These are phyloP conservation scores for Dendrobium catenatum DNA, from an alignment of 106 monocot species.

Conservation along the genomic window DNA sequence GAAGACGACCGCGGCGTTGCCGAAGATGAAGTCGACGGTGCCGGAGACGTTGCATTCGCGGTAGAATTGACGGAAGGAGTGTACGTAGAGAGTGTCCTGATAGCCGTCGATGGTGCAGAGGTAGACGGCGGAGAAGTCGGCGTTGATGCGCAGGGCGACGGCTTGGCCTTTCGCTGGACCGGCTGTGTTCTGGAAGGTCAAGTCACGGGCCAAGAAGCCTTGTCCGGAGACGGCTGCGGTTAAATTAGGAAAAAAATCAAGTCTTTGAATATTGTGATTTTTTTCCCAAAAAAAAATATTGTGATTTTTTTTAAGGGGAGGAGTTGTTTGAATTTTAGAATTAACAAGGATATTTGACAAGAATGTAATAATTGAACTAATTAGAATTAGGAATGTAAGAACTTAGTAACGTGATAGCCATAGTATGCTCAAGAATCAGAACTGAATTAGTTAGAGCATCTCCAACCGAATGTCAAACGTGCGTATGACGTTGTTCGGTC, in stretches of 20 bases:
- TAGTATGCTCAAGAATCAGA: too few species aligned
- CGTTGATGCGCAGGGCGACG: slow-evolving; percentile 52
- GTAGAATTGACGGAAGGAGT: slow-evolving; percentile 72
- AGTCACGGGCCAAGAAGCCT: slow-evolving; percentile 54
- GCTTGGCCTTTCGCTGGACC: slow-evolving; percentile 54
- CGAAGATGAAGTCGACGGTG: slow-evolving; percentile 71
- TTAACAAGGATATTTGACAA: too few species aligned
- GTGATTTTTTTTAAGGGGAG: background rate
- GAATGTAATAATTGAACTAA: too few species aligned
- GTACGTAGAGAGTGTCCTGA: slow-evolving; percentile 73
- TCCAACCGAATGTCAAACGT: too few species aligned
- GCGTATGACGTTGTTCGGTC: too few species aligned
- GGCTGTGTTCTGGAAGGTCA: slow-evolving; percentile 40
- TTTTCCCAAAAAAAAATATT: too few species aligned
- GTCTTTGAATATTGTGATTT: background rate
- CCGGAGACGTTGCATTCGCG: slow-evolving; percentile 54
- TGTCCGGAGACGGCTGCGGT: slow-evolving; percentile 42
- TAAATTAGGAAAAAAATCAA: background rate
- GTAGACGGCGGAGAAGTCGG: slow-evolving; percentile 44
- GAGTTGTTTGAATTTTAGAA: too few species aligned
- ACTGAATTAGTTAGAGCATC: too few species aligned
- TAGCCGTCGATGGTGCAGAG: slow-evolving; percentile 45
- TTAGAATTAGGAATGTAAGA: too few species aligned
- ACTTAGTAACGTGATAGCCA: too few species aligned
- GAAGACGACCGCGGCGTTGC: slow-evolving; percentile 58